Evolutionary conservation across 2,329 filamentous ascomycete genomes (phyloP).

Genomic region (Fusarium lateritium): DNA sequence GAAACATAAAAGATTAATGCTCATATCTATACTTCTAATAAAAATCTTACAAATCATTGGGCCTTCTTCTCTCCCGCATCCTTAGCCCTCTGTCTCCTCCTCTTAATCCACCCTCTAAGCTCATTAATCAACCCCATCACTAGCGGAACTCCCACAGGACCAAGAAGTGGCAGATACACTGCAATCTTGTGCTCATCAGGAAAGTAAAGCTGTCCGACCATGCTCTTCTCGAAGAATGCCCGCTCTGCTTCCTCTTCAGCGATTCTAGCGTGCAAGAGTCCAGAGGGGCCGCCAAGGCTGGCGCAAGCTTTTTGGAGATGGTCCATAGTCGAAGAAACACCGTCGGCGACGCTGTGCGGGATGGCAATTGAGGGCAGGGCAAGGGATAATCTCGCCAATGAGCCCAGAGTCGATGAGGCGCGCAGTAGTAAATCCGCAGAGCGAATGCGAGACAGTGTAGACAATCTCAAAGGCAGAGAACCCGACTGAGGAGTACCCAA

Average conservation of each 20-base stretch:
- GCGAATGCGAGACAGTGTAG: constrained; percentile 87
- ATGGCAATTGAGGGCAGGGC: constrained; percentile 93
- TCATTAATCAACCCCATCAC: constrained; percentile 89
- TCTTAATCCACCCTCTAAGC: constrained; percentile 73
- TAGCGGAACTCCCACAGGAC: constrained; percentile 91
- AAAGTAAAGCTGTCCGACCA: constrained; percentile 99
- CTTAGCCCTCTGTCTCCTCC: constrained; percentile 61
- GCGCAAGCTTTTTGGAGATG: constrained; percentile 85
- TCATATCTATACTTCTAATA: constrained; percentile 38
- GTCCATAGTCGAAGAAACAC: constrained; percentile 83
- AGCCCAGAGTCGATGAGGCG: constrained; percentile 94
- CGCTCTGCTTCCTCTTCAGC: constrained; percentile 92
- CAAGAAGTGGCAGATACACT: constrained; percentile 92
- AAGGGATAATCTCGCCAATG: constrained; percentile 85
- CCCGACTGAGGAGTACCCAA: constrained; percentile 87
- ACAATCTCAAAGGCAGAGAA: constrained; percentile 87
- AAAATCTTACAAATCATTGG: constrained; percentile 42
- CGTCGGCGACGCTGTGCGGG: constrained; percentile 86
- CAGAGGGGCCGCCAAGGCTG: constrained; percentile 75
- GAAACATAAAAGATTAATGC: constrained; percentile 24
- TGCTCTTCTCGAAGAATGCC: constrained; percentile 98
- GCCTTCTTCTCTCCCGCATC: constrained; percentile 58
- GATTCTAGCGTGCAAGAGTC: constrained; percentile 83
- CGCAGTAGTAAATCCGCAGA: constrained; percentile 88
- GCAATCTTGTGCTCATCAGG: constrained; percentile 98